Conservation (phyloP, 2,329 filamentous ascomycete species). For the Aaosphaeria pasadenensis region DNA sequence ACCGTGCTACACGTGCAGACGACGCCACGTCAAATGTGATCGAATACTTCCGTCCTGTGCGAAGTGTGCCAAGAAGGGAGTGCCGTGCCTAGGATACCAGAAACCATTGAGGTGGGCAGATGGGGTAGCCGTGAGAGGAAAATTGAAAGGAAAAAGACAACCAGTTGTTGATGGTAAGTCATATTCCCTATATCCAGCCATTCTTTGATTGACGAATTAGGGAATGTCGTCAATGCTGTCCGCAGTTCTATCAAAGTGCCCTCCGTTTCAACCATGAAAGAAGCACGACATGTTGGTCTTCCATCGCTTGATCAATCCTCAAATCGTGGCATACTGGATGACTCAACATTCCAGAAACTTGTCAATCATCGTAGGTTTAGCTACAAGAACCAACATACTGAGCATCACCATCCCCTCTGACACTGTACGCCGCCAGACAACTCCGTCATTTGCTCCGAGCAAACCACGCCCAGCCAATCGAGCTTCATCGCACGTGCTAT, state of each 20-base stretch:
- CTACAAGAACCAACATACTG: not conserved
- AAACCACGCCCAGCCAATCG: constrained; percentile 2
- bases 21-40: constrained; percentile 38
- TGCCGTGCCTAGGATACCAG: constrained; percentile 34
- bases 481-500: constrained; percentile 7
- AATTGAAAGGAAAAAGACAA: constrained; percentile 21
- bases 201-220: constrained; percentile 1
- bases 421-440: constrained; percentile 10
- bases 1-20: constrained; percentile 33
- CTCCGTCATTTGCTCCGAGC: constrained; percentile 8
- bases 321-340: constrained; percentile 4
- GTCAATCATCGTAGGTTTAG: constrained; percentile 17
- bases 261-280: constrained; percentile 7
- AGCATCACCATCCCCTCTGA: not conserved
- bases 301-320: constrained; percentile 2
- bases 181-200: not conserved
- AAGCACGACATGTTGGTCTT: constrained; percentile 13
- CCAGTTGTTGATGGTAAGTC: constrained; percentile 19
- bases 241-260: constrained; percentile 10
- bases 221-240: constrained; percentile 11
- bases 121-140: constrained; percentile 25
- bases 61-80: constrained; percentile 35
- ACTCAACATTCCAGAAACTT: constrained; percentile 8
- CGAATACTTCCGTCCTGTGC: constrained; percentile 31
- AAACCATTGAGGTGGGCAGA: constrained; percentile 33